phyloP scores from a whole-genome alignment of 2,329 filamentous ascomycete genomes.

The Penicillium sp. region DNA sequence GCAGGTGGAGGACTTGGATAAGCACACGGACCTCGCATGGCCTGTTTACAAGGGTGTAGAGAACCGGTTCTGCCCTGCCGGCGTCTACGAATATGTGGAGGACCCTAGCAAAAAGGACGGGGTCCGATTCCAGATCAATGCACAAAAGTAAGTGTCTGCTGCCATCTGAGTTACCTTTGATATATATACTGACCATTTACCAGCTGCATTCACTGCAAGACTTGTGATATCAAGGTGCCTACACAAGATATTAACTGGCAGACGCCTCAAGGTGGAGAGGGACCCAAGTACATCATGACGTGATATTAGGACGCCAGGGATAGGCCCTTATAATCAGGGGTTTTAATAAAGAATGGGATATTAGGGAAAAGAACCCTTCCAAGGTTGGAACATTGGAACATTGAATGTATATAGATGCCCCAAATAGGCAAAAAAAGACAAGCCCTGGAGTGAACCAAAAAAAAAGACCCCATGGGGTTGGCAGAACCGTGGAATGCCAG shows the following conservation, averaged over 20 bases:
- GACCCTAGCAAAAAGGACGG: slow-evolving; percentile 81
- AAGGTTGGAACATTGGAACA: no score
- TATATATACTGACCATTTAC: slow-evolving; percentile 17
- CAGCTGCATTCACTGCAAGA: slow-evolving; percentile 99
- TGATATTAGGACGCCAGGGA: slow-evolving; percentile 15
- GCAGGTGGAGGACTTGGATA: slow-evolving; percentile 92
- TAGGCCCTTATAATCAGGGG: background rate
- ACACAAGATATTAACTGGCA: slow-evolving; percentile 97
- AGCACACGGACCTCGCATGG: slow-evolving; percentile 77
- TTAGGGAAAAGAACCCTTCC: no score
- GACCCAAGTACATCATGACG: slow-evolving; percentile 64
- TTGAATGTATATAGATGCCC: slow-evolving; percentile 13
- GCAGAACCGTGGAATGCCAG: slow-evolving; percentile 27
- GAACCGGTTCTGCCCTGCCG: slow-evolving; percentile 94
- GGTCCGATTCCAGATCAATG: slow-evolving; percentile 94
- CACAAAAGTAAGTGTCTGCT: slow-evolving; percentile 75
- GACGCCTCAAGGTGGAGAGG: slow-evolving; percentile 86
- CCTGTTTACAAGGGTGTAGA: slow-evolving; percentile 88
- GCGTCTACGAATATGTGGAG: slow-evolving; percentile 97
- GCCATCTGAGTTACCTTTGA: background rate
- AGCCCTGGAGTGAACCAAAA: slow-evolving; percentile 8
- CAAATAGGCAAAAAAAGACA: slow-evolving; percentile 1
- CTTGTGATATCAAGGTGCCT: slow-evolving; percentile 97
- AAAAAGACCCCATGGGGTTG: slow-evolving; percentile 14
- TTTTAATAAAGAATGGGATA: background rate